phyloP scores from a whole-genome alignment of 2,329 filamentous ascomycete genomes.

The Epichloe aotearoae region DNA sequence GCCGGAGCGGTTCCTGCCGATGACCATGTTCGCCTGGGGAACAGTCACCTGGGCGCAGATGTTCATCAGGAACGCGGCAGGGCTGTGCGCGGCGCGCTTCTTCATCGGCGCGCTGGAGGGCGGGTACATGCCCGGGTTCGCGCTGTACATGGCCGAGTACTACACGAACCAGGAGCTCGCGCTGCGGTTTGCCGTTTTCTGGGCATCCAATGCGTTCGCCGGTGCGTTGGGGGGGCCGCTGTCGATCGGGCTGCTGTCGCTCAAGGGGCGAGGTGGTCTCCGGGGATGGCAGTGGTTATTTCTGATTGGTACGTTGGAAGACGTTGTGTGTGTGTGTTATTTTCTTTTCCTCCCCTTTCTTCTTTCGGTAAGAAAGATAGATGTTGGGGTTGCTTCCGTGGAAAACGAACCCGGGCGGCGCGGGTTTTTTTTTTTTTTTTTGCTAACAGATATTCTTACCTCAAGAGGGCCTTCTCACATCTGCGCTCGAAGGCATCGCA shows the following conservation, averaged over 20 bases:
- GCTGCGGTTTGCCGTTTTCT: constrained; percentile 16
- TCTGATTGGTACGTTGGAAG: constrained; percentile 12
- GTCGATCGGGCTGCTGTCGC: constrained; percentile 15
- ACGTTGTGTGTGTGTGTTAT: too few relatives aligned
- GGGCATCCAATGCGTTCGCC: constrained; percentile 17
- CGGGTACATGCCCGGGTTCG: constrained; percentile 19
- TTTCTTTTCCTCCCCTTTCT: too few relatives aligned
- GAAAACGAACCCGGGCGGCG: too few relatives aligned
- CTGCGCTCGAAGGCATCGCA: constrained; percentile 11
- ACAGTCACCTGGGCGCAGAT: constrained; percentile 16
- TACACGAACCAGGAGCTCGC: constrained; percentile 18
- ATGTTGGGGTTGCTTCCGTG: too few relatives aligned
- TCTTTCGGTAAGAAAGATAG: too few relatives aligned
- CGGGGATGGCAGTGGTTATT: constrained; percentile 20
- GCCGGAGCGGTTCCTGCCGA: constrained; percentile 15
- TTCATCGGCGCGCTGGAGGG: constrained; percentile 18
- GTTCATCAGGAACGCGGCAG: constrained; percentile 13
- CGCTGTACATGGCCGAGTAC: constrained; percentile 17
- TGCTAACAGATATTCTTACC: too few relatives aligned
- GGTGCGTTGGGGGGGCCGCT: constrained; percentile 15
- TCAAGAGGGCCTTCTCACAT: constrained; percentile 16
- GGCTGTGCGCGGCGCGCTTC: constrained; percentile 15
- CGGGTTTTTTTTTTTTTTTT: too few relatives aligned
- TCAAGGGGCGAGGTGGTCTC: constrained; percentile 12
- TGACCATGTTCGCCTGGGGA: constrained; percentile 19